Base-by-base conservation (phyloP, 495 filamentous ascomycete genomes). In the Parathielavia hyrcaniae region DNA sequence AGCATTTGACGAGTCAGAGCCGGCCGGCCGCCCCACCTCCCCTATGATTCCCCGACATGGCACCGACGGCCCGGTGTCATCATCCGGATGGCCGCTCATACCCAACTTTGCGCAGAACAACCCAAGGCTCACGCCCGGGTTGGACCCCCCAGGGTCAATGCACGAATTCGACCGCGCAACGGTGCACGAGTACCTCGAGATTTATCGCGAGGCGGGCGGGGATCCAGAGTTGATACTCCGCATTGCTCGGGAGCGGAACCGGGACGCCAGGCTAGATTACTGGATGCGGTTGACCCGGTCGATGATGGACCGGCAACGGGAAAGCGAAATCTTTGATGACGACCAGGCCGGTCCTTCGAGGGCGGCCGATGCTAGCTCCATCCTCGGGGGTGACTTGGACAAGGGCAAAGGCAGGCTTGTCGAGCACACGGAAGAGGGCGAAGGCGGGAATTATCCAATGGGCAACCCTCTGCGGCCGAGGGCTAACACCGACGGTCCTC, bases 191-290 rank as follows among this genome's bases (percentile, higher is more conserved):
- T 79, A 65, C 72, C 78, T 74, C 68, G 73, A 62, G 62, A 83
- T 72, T 39, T 87, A 66, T 70, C 59, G 71, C 71, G 74, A 73
- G 59, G 78, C 81, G 1, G 73, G 80, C 39, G 83, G 85, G 13
- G 77, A 86, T 59, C 80, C 79, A 0, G 73, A 81, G 16, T 77
- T 79, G 60, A 81, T 88, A 19, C 61, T 85, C 8, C 69, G 75
- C 41, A 82, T 88, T 13, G 83, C 88, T 48, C 76, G 78, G 26
- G 78, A 84, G 34, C 84, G 86, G 62, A 75, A 78, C 26, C 77
- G 78, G 13, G 73, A 79, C 41, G 79, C 80, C 14, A 78, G 81
- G 48, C 71, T 88, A 43, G 72, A 74, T 23, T 77, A 78, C 53
- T 81, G 77, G 77, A 64, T 79, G 17, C 62, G 55, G 12, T 50